Evolutionary conservation across 495 filamentous ascomycete species (phyloP).

Genomic region (Neohortaea acidophila): DNA sequence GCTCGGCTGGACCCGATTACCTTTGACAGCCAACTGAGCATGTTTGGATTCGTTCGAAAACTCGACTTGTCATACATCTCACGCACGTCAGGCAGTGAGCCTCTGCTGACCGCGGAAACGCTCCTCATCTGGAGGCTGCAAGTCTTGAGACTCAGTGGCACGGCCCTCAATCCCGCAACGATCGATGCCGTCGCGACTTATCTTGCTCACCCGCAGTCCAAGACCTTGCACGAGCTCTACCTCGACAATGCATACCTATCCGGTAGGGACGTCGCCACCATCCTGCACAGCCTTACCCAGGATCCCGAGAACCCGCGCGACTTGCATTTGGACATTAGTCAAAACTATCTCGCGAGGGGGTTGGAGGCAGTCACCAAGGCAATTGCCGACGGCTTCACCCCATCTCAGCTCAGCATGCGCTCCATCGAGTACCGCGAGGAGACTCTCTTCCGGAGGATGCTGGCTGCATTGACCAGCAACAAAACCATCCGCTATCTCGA

Average conservation of each 20-base stretch:
- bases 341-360: constrained; percentile 63
- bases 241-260: constrained; percentile 71
- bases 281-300: constrained; percentile 57
- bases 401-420: constrained; percentile 59
- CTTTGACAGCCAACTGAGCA: constrained; percentile 46
- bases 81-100: constrained; percentile 44
- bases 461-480: constrained; percentile 57
- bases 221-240: constrained; percentile 47
- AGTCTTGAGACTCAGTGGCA: constrained; percentile 52
- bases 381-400: constrained; percentile 47
- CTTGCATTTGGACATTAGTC: constrained; percentile 64
- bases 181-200: constrained; percentile 27
- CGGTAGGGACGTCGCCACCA: constrained; percentile 58
- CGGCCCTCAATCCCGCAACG: constrained; percentile 39
- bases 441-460: constrained; percentile 54
- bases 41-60: constrained; percentile 54
- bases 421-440: constrained; percentile 79
- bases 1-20: constrained; percentile 51
- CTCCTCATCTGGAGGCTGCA: constrained; percentile 60
- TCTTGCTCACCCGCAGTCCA: constrained; percentile 35
- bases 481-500: constrained; percentile 64
- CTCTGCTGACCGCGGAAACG: constrained; percentile 51
- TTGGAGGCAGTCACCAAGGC: constrained; percentile 55
- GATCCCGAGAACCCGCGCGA: constrained; percentile 40
- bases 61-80: constrained; percentile 56